Evolutionary conservation across 805 yeast genomes (phyloP), one percentile per base, ranked within the genome.

Genomic region (Yarrowia sp.): DNA sequence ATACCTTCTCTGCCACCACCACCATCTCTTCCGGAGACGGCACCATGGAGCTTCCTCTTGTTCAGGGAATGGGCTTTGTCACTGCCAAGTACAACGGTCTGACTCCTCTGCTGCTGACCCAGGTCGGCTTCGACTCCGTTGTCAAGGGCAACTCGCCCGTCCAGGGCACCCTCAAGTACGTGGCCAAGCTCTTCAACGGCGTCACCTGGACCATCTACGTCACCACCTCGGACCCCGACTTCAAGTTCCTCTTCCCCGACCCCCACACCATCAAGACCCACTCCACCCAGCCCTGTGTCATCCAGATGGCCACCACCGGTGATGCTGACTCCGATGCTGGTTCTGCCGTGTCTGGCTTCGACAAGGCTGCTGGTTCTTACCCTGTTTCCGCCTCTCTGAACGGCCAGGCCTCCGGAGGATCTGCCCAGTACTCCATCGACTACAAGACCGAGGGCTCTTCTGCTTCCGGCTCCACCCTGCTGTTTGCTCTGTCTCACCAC

Each of bases 21-120:
- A 78, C 69, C 63, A 78, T 68, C 43, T 71, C 68, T 65, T 69
- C 56, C 9, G 68, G 76, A 15, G 69, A 72, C 2, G 82, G 83
- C 58, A 76, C 76, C 55, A 77, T 88, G 15, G 80, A 81, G 39
- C 70, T 84, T 56, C 93, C 94, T 4, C 73, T 90, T 67, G 90
- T 88, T 7, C 93, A 89, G 76, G 98, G 98, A 67, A 83, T 83
- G 83, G 97, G 97, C 8, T 86, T 90, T 70, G 85, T 90, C 15
- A 88, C 97, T 39, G 91, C 87, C 34, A 77, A 84, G 33, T 83
- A 83, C 72, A 76, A 83, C 71, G 68, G 69, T 9, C 76, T 85
- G 71, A 78, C 82, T 36, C 84, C 87, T 17, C 71, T 76, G 20
- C 71, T 86, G 36, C 79, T 78, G 70, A 79, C 86, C 1, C 80